Conservation (phyloP, 805 yeast genomes). For the Wickerhamomyces queroliae region DNA sequence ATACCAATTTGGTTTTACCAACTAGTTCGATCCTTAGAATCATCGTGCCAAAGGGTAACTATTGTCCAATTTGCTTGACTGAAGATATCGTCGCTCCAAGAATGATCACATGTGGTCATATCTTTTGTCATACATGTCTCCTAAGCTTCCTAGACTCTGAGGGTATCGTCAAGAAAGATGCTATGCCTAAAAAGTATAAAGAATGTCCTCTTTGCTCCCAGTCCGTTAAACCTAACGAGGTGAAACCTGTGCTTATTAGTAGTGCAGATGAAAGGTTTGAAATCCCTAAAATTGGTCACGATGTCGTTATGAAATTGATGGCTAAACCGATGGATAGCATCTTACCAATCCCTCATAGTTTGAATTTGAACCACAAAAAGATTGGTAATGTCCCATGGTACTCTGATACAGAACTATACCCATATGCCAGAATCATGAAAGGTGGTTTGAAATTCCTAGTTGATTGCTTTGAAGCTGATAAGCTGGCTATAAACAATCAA, state of each 20-base stretch:
- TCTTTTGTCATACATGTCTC: constrained; percentile 80
- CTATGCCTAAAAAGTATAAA: constrained; percentile 42
- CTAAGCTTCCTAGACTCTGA: constrained; percentile 61
- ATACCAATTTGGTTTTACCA: constrained; percentile 73
- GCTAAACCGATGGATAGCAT: constrained; percentile 38
- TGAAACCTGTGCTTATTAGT: constrained; percentile 57
- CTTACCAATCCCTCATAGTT: constrained; percentile 44
- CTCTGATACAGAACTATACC: constrained; percentile 30
- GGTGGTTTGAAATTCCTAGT: constrained; percentile 53
- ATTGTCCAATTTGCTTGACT: constrained; percentile 88
- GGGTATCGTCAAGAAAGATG: constrained; percentile 27
- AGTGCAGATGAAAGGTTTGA: constrained; percentile 49
- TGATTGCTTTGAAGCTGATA: constrained; percentile 55
- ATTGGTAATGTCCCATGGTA: constrained; percentile 54
- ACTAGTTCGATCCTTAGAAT: constrained; percentile 61
- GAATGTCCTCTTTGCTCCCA: constrained; percentile 82
- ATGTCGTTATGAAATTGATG: constrained; percentile 62
- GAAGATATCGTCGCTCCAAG: constrained; percentile 88
- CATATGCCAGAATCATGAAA: constrained; percentile 63
- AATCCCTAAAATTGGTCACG: constrained; percentile 50
- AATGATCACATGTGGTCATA: constrained; percentile 93
- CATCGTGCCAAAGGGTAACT: constrained; percentile 65
- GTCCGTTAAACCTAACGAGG: constrained; percentile 43
- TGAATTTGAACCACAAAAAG: constrained; percentile 29
- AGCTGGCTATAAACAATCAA: constrained; percentile 42